Base-by-base conservation (phyloP, 73 alveolate species). In the Paramecium sexaurelia region DNA sequence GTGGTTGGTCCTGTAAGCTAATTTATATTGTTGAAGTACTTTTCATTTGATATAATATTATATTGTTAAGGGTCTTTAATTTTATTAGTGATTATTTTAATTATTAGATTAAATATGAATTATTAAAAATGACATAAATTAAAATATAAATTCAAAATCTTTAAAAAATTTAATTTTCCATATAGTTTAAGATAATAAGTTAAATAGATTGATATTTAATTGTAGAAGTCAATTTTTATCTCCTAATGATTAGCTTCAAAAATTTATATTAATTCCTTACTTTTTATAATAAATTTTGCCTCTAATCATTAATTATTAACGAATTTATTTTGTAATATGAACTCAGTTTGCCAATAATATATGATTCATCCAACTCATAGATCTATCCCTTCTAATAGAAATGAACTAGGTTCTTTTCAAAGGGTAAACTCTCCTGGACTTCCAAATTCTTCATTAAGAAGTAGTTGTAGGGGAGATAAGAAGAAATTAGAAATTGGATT, bases 351-450 rank as follows among this genome's bases (percentile, higher is more conserved):
- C 43, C 83, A 61, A 61, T 61, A 51, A 51, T 51, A 51, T 51
- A 51, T 32, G 83, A 26, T 61, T 61, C 83, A 61, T 29, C 26
- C 39, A 61, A 61, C 41, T 22, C 39, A 26, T 29, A 61, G 83
- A 11, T 61, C 83, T 29, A 61, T 61, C n/a, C 43, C 39, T 32
- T 29, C 83, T 27, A 61, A 61, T 29, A 61, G 83, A 61, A 29
- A 26, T 61, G 45, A 61, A 13, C 27, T 61, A 13, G 27, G 43
- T 26, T 51, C 67, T 51, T 51, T 51, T 8, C 67, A 22, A 0
- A 19, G 90, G 41, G 75, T 78, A 3, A 78, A 78, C 24, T 78
- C 90, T 22, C 90, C 90, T 41, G 90, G 90, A 39, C 41, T 78
- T 24, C 90, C 90, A 41, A 39, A 78, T 24, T 29, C 90, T 78